Conservation (phyloP, 2,329 filamentous ascomycete species). For the Aureobasidium leucospermi region DNA sequence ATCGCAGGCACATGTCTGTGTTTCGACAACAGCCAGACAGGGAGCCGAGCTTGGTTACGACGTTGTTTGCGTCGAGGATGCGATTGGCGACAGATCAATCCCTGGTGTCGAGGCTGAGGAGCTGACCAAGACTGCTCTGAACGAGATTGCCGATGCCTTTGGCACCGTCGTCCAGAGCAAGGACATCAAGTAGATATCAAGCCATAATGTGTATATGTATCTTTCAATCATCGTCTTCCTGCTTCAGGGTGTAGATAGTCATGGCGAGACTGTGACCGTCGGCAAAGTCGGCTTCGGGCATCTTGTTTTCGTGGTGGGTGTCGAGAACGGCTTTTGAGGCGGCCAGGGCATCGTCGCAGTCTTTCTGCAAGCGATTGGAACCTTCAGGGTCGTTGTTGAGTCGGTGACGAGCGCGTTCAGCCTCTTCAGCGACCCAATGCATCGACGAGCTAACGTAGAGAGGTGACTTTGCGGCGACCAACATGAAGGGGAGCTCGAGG, state of each 20-base stretch:
- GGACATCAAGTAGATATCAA: conserved; percentile 35
- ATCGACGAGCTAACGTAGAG: conserved; percentile 14
- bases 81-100: conserved; percentile 59
- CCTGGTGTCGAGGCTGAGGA: conserved; percentile 53
- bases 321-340: conserved; percentile 5
- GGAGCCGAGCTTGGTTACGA: conserved; percentile 57
- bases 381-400: neutral
- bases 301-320: conserved; percentile 2
- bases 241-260: conserved; percentile 10
- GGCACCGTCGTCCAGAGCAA: conserved; percentile 50
- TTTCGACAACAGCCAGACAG: conserved; percentile 56
- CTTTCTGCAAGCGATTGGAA: neutral
- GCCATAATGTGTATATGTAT: neutral
- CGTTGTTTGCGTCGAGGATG: conserved; percentile 54
- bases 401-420: neutral
- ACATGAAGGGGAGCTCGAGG: conserved; percentile 11
- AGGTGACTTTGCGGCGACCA: neutral
- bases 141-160: conserved; percentile 57
- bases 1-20: conserved; percentile 54
- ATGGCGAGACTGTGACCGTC: conserved; percentile 1
- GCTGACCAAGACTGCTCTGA: conserved; percentile 46
- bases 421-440: conserved; percentile 7
- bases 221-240: neutral
- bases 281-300: conserved; percentile 10
- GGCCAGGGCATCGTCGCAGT: neutral